Conservation (phyloP, 306 rosid species). For the Vigna nakashimae region DNA sequence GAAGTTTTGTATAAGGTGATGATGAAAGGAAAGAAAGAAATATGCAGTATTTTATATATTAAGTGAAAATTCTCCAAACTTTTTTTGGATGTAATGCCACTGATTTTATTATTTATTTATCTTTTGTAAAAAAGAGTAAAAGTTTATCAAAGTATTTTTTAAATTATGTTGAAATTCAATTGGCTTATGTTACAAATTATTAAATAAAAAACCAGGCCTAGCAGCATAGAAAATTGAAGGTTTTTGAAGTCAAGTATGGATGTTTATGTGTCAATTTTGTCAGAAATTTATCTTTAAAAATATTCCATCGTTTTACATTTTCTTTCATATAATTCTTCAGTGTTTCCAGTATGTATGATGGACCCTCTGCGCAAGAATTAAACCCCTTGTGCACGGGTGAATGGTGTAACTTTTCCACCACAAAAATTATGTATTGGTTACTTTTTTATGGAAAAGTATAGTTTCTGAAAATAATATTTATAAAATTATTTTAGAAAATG, state of each 20-base stretch:
- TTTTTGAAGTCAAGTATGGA: not conserved
- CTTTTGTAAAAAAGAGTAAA: too few relatives aligned
- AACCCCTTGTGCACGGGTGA: slow-evolving; percentile 8
- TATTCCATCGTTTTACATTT: not conserved
- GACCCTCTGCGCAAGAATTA: slow-evolving; percentile 20
- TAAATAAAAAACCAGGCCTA: not conserved
- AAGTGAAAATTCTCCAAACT: not conserved
- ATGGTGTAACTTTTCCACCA: slow-evolving; percentile 2
- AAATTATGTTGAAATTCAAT: slow-evolving; percentile 13
- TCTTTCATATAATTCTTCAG: not conserved
- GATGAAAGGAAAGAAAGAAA: slow-evolving; percentile 25
- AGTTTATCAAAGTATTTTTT: not conserved
- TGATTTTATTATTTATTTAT: not conserved
- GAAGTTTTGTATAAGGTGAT: slow-evolving; percentile 46
- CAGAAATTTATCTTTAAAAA: not conserved
- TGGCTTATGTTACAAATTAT: not conserved
- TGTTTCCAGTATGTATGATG: slow-evolving; percentile 5
- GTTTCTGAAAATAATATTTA: not conserved
- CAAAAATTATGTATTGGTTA: not conserved
- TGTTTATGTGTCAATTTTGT: not conserved
- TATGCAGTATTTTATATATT: not conserved
- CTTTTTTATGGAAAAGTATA: not conserved
- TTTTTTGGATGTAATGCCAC: not conserved
- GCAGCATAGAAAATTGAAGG: slow-evolving; percentile 16
- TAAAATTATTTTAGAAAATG: not conserved